phyloP scores from a whole-genome alignment of 805 yeast genomes.

The Cyberlindnera subsufficiens region DNA sequence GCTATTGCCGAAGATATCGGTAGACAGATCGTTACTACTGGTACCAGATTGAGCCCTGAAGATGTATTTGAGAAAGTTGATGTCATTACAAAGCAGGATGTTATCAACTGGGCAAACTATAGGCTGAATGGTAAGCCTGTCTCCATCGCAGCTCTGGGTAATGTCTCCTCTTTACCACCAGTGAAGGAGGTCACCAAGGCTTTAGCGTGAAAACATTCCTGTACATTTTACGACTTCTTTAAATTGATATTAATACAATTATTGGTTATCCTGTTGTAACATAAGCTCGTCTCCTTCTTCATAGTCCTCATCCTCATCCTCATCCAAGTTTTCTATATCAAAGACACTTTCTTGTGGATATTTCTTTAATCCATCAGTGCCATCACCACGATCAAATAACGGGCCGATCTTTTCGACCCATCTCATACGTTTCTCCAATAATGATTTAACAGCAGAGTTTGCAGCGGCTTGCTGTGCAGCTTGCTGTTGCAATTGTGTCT shows the following conservation, averaged over 20 bases:
- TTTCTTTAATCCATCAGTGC: conserved; percentile 16
- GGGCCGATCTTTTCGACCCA: conserved; percentile 93
- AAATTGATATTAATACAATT: conserved; percentile 1
- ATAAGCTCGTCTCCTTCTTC: conserved; percentile 31
- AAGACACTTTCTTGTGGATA: conserved; percentile 20
- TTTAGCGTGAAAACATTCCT: conserved; percentile 8
- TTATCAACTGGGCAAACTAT: conserved; percentile 83
- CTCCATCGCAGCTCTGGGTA: conserved; percentile 90
- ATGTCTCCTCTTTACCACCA: conserved; percentile 64
- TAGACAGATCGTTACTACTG: conserved; percentile 93
- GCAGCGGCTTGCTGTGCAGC: conserved; percentile 61
- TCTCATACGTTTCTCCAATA: conserved; percentile 77
- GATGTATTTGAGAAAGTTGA: conserved; percentile 59
- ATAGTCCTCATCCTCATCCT: conserved; percentile 25
- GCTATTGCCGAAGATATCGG: conserved; percentile 98
- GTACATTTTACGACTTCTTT: not conserved
- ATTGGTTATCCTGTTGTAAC: conserved; percentile 15
- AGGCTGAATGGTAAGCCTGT: conserved; percentile 72
- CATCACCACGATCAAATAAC: conserved; percentile 45
- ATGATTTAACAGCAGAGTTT: conserved; percentile 68
- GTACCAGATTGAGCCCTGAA: conserved; percentile 46
- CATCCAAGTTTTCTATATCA: conserved; percentile 20
- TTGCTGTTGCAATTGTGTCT: conserved; percentile 24
- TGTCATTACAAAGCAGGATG: conserved; percentile 70
- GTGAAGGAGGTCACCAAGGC: conserved; percentile 51